phyloP scores from a whole-genome alignment of 2,329 filamentous ascomycete species.

The Alternaria gansuensis region DNA sequence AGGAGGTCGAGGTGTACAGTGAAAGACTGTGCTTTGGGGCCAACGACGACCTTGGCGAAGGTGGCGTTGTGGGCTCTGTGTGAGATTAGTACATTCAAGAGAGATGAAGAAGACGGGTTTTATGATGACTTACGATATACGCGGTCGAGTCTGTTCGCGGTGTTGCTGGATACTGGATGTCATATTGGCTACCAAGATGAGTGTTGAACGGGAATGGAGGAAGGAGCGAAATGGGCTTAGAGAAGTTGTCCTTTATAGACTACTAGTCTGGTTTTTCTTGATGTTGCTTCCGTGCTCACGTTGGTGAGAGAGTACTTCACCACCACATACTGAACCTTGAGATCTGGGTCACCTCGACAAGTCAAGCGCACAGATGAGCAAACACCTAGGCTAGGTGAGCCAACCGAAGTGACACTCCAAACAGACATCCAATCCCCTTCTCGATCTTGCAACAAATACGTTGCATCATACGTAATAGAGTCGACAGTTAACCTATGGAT shows the following conservation, averaged over 20 bases:
- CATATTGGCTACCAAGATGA: neutral
- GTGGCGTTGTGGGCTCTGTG: neutral
- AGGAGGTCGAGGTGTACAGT: neutral
- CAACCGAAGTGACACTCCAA: neutral
- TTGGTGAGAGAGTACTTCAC: neutral
- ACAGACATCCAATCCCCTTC: neutral
- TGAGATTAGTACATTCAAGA: neutral
- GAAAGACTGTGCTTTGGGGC: neutral
- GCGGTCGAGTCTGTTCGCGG: neutral
- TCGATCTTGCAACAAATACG: neutral
- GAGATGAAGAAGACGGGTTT: accelerated
- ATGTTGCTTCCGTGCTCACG: neutral
- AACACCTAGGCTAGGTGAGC: neutral
- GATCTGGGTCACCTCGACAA: neutral
- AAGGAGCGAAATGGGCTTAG: neutral
- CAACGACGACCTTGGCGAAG: neutral
- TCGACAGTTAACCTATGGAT: neutral
- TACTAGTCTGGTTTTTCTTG: neutral
- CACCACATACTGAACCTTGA: neutral
- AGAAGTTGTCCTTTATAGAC: neutral
- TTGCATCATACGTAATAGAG: neutral
- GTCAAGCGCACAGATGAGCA: neutral
- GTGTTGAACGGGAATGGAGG: neutral
- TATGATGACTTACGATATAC: slow-evolving; percentile 2
- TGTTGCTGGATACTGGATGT: neutral